A percentile compares a stretch with the other conserved stretches of the same genome.
Conservation (phyloP, 352 stramenopile species). For the Bremia lactucae region DNA sequence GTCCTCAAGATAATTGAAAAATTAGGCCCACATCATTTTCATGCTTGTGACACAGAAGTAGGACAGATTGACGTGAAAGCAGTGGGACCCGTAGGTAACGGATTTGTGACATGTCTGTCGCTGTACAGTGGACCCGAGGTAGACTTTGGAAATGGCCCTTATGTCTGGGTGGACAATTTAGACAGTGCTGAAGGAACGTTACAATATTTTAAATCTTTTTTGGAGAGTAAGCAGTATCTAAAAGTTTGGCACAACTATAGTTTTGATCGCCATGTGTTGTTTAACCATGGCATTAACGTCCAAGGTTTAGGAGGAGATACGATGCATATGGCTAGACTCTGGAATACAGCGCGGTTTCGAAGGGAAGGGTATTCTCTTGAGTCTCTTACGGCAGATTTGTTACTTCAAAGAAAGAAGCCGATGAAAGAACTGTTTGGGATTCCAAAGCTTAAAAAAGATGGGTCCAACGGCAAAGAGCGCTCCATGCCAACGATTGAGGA, state of each 20-base stretch:
- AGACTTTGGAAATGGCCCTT: slow-evolving; percentile 91
- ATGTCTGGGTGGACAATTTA: slow-evolving; percentile 88
- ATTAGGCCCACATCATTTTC: slow-evolving; percentile 66
- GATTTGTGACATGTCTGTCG: slow-evolving; percentile 95
- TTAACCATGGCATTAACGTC: slow-evolving; percentile 93
- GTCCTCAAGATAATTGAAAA: slow-evolving; percentile 50
- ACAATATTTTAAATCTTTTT: slow-evolving; percentile 86
- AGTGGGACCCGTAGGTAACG: slow-evolving; percentile 93
- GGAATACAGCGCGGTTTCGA: slow-evolving; percentile 77
- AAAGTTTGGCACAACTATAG: slow-evolving; percentile 99
- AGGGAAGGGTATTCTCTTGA: slow-evolving; percentile 92
- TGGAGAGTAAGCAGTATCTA: slow-evolving; percentile 83
- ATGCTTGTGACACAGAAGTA: slow-evolving; percentile 97
- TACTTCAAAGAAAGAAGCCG: slow-evolving; percentile 85
- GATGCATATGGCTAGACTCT: slow-evolving; percentile 98
- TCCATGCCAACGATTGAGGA: slow-evolving; percentile 72
- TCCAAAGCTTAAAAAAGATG: slow-evolving; percentile 92
- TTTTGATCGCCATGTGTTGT: slow-evolving; percentile 98
- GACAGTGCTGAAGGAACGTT: slow-evolving; percentile 85
- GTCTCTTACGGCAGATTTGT: slow-evolving; percentile 81
- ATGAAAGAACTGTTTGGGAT: slow-evolving; percentile 98
- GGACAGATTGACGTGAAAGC: slow-evolving; percentile 93
- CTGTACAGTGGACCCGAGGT: slow-evolving; percentile 94
- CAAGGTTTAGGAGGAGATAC: slow-evolving; percentile 93
- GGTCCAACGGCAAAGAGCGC: slow-evolving; percentile 79